Base-by-base conservation (phyloP, 192 early-diverging fungal genomes). In the Helicostylum pulchrum region DNA sequence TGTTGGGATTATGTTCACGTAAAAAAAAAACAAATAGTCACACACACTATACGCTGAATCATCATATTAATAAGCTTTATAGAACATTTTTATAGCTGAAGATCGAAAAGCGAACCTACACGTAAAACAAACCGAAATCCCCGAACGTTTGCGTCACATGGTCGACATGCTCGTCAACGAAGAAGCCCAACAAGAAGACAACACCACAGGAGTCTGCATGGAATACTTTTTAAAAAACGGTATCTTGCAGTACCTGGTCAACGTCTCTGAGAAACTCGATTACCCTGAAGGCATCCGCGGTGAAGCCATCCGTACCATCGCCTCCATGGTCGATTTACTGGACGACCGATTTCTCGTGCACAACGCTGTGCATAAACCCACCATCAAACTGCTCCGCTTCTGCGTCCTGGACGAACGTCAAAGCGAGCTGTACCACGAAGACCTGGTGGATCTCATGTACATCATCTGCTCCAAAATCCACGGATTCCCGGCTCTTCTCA, bases 291-390 rank as follows among this genome's bases (percentile, higher is more conserved):
- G 93, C 45, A 88, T 92, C 60, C 81, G 92, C 61, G 85, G 88
- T 31, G 88, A 90, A 63, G 84, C 90, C 19, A 90, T 94, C 53
- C 80, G 87, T 9, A 92, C 90, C 48, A 68, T 95, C 26, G 84
- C 89, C 11, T 77, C 75, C 31, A 86, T 98, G 77, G 87, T 98
- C 59, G 86, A 88, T 64, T 71, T 98, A 39, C 74, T 95, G 6
- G 93, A 96, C 57, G 89, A 92, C 65, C 86, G 90, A 55, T 91
- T 95, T 70, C 80, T 98, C 34, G 90, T 94, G 21, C 95, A 97
- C 62, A 90, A 90, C 52, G 85, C 91, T 17, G 85, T 97, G 14
- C 93, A 97, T 76, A 87, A 90, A 53, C 94, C 94, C 1, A 85
- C 90, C 2, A 81, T 92, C n/a, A 83, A 85, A 39, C 67, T 97